Percentiles rank a stretch among this genome's conserved stretches.
Conservation (phyloP, 1,139 yeast genomes). For the Tardiomyces depauwii region DNA sequence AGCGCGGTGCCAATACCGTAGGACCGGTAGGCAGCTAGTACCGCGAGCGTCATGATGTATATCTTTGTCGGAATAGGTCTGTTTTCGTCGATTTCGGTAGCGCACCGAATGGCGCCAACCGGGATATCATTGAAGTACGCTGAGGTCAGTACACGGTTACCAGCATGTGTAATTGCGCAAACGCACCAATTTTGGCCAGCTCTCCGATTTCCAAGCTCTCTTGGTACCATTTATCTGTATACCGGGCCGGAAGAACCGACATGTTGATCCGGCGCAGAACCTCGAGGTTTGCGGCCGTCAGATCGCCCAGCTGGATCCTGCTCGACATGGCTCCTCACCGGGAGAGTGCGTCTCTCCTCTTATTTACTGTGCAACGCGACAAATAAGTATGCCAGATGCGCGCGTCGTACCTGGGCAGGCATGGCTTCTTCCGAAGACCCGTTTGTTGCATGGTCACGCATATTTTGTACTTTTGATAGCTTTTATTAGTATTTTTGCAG, state of each 20-base stretch:
- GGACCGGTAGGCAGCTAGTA: constrained; percentile 46
- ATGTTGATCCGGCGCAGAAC: constrained; percentile 37
- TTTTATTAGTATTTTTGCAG: no score
- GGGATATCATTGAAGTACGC: constrained; percentile 57
- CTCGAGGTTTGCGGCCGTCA: constrained; percentile 39
- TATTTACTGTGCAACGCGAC: no score
- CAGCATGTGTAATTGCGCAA: background rate
- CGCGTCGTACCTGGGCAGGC: no score
- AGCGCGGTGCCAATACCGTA: constrained; percentile 54
- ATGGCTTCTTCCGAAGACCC: no score
- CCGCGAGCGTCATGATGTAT: constrained; percentile 57
- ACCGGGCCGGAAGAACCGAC: constrained; percentile 34
- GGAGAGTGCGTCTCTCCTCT: no score
- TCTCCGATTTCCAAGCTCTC: constrained; percentile 29
- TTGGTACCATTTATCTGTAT: constrained; percentile 40
- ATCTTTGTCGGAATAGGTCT: constrained; percentile 35
- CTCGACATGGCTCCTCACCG: no score
- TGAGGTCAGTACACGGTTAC: constrained; percentile 16
- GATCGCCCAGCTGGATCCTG: constrained; percentile 30
- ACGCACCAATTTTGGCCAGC: constrained; percentile 20
- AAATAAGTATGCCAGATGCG: no score
- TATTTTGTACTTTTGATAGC: no score
- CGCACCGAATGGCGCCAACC: constrained; percentile 50
- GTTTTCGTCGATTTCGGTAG: constrained; percentile 33
- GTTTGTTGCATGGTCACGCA: no score